Evolutionary conservation across 805 yeast species (phyloP).

Genomic region (Sugiyamaella lignohabitans): DNA sequence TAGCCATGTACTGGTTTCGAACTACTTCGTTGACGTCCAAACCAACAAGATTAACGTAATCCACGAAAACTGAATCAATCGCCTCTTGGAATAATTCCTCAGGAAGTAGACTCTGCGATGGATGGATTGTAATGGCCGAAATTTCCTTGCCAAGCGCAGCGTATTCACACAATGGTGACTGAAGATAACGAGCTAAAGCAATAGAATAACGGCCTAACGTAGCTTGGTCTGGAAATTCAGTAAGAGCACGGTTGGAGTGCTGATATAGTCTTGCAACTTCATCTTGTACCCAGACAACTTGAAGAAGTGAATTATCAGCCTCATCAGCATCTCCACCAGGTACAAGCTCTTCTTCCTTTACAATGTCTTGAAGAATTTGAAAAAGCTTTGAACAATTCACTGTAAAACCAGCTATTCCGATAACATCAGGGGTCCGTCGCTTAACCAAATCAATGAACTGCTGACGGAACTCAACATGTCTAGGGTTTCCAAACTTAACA

Average conservation of each 20-base stretch:
- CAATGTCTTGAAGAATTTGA: conserved; percentile 46
- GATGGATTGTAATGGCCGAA: conserved; percentile 52
- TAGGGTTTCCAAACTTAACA: conserved; percentile 72
- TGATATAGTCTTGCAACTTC: conserved; percentile 89
- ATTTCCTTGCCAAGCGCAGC: conserved; percentile 73
- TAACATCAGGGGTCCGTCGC: conserved; percentile 74
- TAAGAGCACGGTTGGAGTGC: conserved; percentile 63
- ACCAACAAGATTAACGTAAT: conserved; percentile 85
- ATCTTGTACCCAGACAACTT: conserved; percentile 79
- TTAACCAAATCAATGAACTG: conserved; percentile 55
- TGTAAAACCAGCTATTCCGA: conserved; percentile 84
- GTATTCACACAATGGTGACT: conserved; percentile 89
- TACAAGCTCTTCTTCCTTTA: conserved; percentile 47
- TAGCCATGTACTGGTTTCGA: conserved; percentile 64
- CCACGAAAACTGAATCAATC: conserved; percentile 77
- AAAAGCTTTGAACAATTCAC: conserved; percentile 60
- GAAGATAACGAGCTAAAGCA: conserved; percentile 85
- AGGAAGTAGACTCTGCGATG: conserved; percentile 65
- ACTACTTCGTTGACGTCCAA: conserved; percentile 89
- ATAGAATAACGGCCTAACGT: conserved; percentile 75
- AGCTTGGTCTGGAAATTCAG: conserved; percentile 81
- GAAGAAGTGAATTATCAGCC: conserved; percentile 39
- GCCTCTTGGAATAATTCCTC: conserved; percentile 58
- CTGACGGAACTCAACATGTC: conserved; percentile 55
- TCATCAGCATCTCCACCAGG: conserved; percentile 32